Evolutionary conservation across 352 stramenopile genomes (phyloP).

Genomic region (Globisporangium okanoganense): DNA sequence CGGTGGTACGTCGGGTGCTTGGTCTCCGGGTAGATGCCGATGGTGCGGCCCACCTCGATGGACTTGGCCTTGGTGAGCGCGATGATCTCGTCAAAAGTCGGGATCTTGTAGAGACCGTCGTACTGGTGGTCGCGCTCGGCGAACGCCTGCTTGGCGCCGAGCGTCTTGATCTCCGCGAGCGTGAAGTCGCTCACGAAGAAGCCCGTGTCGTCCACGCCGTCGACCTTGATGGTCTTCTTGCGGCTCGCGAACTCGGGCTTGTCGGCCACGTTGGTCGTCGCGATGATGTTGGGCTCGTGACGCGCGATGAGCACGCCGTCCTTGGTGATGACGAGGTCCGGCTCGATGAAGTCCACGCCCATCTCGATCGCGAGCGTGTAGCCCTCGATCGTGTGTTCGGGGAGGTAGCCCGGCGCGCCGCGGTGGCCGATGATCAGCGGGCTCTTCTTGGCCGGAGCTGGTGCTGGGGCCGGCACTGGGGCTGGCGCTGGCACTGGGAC

Average conservation of each 20-base stretch:
- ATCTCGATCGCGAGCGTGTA: slow-evolving; percentile 89
- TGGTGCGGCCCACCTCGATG: slow-evolving; percentile 44
- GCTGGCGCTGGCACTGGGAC: slow-evolving; percentile 2
- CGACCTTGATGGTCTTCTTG: slow-evolving; percentile 48
- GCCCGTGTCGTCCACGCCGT: slow-evolving; percentile 49
- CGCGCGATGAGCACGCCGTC: slow-evolving; percentile 80
- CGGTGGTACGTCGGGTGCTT: slow-evolving; percentile 85
- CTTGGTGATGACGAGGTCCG: slow-evolving; percentile 87
- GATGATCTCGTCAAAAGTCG: slow-evolving; percentile 88
- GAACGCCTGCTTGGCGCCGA: slow-evolving; percentile 79
- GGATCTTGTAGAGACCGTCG: slow-evolving; percentile 85
- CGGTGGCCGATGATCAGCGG: slow-evolving; percentile 79
- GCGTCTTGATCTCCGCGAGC: slow-evolving; percentile 85
- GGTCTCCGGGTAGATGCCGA: slow-evolving; percentile 87
- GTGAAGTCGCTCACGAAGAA: slow-evolving; percentile 93
- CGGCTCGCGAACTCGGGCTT: slow-evolving; percentile 70
- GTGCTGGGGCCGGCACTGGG: background rate
- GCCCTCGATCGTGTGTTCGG: slow-evolving; percentile 86
- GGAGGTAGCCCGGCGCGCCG: slow-evolving; percentile 85
- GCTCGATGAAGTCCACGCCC: slow-evolving; percentile 91
- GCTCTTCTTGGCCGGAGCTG: slow-evolving; percentile 26
- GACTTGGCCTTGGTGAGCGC: slow-evolving; percentile 69
- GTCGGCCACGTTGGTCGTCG: slow-evolving; percentile 85
- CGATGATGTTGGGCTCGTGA: slow-evolving; percentile 88
- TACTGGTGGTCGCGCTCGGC: slow-evolving; percentile 72